Base-by-base conservation (phyloP, 345 rosid genomes). In the Salix udensis region DNA sequence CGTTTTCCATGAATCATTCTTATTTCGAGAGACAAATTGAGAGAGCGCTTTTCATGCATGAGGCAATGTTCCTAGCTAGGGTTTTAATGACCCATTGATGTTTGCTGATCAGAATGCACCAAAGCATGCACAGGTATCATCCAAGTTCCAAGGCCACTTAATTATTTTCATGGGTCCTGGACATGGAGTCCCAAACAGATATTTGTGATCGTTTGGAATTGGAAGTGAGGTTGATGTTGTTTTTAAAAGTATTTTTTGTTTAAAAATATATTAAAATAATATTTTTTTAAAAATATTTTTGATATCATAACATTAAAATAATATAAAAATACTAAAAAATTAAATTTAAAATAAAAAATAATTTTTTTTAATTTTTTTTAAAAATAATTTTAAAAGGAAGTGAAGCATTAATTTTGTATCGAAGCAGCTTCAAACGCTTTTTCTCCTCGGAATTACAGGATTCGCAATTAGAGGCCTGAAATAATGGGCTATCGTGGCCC, bases 1-100 rank as follows among this genome's bases (percentile, higher is more conserved):
- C 85, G 67, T 78, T 82, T 86, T 86, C 85, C 71, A 19, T 52
- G 10, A 19, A 52, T 19, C 58, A 16, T 61, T 64, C 37, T 46
- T 21, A 10, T 64, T 28, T 44, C 6, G 1, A 24, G 61, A 44
- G 21, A 40, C 55, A 18, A 18, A 16, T 5, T 5, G 19, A 21
- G 24, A 53, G 62, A 58, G 62, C 28, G 14, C 44, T 40, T 58
- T n/a, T 9, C 11, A 58, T 58, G 62, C 58, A 19, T 50, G 18
- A 13, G 19, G 58, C 31, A 34, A 19, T 58, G 4, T n/a, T 58
- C 26, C 62, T 10, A 9, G 5, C 62, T 10, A 9, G 5, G 15
- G 26, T 66, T 66, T 34, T 12, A 2, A 10, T 40, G 44, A 40
- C 14, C 14, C 44, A 66, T 31, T 42, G 24, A 66, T 31, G 69